These are phyloP conservation scores for Fusarium veterinarium DNA, from an alignment of 2,329 filamentous ascomycete genomes.

Conservation along the genomic window DNA sequence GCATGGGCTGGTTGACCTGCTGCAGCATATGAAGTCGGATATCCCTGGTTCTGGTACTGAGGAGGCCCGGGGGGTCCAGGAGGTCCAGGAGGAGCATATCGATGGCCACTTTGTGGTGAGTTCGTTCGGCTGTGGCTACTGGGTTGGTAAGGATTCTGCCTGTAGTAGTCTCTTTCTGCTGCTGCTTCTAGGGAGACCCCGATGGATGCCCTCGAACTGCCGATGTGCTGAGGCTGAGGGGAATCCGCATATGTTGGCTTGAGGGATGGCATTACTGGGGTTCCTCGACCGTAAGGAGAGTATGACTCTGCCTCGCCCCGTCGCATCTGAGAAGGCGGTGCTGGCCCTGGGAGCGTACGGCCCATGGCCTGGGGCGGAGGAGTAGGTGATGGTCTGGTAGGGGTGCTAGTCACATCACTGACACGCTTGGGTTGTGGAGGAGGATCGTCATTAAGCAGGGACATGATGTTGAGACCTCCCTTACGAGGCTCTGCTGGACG, in stretches of 20 bases:
- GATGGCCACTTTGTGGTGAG: conserved; percentile 61
- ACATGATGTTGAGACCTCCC: conserved; percentile 72
- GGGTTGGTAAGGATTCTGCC: conserved; percentile 51
- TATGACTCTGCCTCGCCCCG: conserved; percentile 62
- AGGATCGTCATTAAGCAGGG: conserved; percentile 70
- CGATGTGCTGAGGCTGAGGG: conserved; percentile 61
- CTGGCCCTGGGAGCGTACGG: conserved; percentile 53
- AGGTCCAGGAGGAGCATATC: conserved; percentile 57
- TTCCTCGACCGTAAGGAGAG: conserved; percentile 56
- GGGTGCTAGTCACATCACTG: conserved; percentile 56
- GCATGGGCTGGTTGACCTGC: conserved; percentile 53
- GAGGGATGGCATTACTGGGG: conserved; percentile 64
- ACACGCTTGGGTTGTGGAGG: conserved; percentile 64
- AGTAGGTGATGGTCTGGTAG: conserved; percentile 59
- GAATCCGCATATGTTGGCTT: conserved; percentile 65
- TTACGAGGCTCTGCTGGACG: conserved; percentile 64
- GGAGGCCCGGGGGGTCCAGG: conserved; percentile 52
- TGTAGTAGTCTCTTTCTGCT: conserved; percentile 62
- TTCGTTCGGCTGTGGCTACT: conserved; percentile 53
- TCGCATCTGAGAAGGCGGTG: conserved; percentile 57
- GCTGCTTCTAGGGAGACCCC: conserved; percentile 52
- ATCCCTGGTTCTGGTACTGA: conserved; percentile 59
- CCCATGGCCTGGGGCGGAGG: conserved; percentile 62
- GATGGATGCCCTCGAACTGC: conserved; percentile 58
- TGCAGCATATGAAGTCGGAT: conserved; percentile 56